These are phyloP conservation scores for Rhodofomes roseus DNA, from an alignment of 1,284 basidiomycete species.

Conservation along the genomic window DNA sequence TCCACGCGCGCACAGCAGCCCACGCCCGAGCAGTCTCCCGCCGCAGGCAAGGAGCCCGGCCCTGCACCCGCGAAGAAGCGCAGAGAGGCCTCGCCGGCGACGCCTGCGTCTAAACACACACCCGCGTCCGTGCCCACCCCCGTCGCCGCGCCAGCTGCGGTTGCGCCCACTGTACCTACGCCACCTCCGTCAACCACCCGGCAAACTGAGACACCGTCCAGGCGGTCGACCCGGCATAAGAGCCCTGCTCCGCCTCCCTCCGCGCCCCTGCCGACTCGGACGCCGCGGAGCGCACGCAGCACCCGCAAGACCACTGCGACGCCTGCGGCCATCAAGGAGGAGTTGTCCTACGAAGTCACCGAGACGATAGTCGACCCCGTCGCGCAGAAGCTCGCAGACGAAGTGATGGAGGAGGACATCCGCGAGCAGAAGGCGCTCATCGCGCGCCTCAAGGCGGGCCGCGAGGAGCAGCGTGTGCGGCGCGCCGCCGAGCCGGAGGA, in stretches of 20 bases:
- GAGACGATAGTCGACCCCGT: slow-evolving; percentile 40
- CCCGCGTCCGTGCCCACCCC: slow-evolving; percentile 24
- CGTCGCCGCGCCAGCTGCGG: slow-evolving; percentile 7
- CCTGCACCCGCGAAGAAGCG: slow-evolving; percentile 58
- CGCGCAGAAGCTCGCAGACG: slow-evolving; percentile 45
- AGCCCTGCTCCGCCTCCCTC: slow-evolving; percentile 33
- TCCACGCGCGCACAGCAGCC: slow-evolving; percentile 34
- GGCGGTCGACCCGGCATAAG: slow-evolving; percentile 53
- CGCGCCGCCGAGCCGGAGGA: slow-evolving; percentile 25
- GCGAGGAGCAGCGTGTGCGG: slow-evolving; percentile 29
- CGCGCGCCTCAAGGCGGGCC: slow-evolving; percentile 56
- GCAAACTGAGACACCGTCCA: slow-evolving; percentile 21
- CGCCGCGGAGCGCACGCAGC: slow-evolving; percentile 32
- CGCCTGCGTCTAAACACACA: too few species aligned
- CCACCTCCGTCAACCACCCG: slow-evolving; percentile 24
- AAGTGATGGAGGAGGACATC: slow-evolving; percentile 66
- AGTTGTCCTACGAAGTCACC: slow-evolving; percentile 56
- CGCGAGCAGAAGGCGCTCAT: slow-evolving; percentile 71
- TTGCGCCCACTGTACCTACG: slow-evolving; percentile 12
- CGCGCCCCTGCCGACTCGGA: slow-evolving; percentile 30
- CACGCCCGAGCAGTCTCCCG: slow-evolving; percentile 30
- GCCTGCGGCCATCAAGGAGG: slow-evolving; percentile 49
- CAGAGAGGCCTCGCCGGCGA: slow-evolving; percentile 57
- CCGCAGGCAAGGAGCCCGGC: slow-evolving; percentile 24
- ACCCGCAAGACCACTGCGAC: slow-evolving; percentile 40